A percentile compares a stretch with the other conserved stretches of the same genome.
These are phyloP conservation scores for Monilinia vaccinii-corymbosi DNA, from an alignment of 2,329 filamentous ascomycete genomes.

Conservation along the genomic window DNA sequence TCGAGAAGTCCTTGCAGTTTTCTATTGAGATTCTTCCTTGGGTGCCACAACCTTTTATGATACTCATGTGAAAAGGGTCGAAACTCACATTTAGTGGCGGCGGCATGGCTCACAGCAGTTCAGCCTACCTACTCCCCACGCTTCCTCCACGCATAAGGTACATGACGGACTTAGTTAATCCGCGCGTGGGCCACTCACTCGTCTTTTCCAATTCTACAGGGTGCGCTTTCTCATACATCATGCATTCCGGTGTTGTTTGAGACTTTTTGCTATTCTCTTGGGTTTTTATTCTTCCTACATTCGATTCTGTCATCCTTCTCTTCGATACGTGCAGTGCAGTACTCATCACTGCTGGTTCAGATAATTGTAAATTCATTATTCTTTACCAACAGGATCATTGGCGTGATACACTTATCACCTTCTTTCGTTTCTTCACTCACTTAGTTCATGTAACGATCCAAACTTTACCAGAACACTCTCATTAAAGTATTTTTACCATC, in stretches of 20 bases:
- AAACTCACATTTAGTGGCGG: constrained; percentile 16
- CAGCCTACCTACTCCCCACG: constrained; percentile 9
- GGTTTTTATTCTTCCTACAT: constrained; percentile 18
- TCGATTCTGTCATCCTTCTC: constrained; percentile 21
- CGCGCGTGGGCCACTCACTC: constrained; percentile 22
- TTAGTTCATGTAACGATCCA: constrained; percentile 13
- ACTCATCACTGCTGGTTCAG: constrained; percentile 29
- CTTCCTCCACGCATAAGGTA: constrained; percentile 6
- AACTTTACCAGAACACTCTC: constrained; percentile 13
- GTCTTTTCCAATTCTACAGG: constrained; percentile 12
- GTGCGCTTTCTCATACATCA: constrained; percentile 28
- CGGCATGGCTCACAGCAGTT: constrained; percentile 11
- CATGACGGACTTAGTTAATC: constrained; percentile 19
- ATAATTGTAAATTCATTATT: constrained; percentile 21
- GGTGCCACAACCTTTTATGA: constrained; percentile 1
- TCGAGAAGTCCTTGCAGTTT: neutral
- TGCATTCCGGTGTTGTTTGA: constrained; percentile 22
- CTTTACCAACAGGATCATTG: constrained; percentile 24
- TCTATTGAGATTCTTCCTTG: neutral
- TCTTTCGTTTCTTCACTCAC: neutral
- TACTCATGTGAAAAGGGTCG: constrained; percentile 11
- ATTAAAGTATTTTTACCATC: constrained; percentile 9
- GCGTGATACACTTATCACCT: too few relatives aligned
- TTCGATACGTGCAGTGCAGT: constrained; percentile 22
- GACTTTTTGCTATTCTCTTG: constrained; percentile 20